These are phyloP conservation scores for Xanthoconium stramineum DNA, from an alignment of 768 basidiomycete species.

Conservation along the genomic window DNA sequence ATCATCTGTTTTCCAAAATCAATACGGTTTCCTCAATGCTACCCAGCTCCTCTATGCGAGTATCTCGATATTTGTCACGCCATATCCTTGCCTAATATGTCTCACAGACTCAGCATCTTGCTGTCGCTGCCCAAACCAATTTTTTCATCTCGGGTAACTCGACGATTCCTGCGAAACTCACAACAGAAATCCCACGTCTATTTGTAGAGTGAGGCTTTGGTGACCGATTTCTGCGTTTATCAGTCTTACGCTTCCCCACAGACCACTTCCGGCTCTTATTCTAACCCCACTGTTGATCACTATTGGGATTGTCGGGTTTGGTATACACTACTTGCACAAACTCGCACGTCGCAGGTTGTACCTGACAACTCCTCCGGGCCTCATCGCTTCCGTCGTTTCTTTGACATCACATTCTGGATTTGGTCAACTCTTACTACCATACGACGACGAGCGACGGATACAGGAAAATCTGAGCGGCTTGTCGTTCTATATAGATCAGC, in stretches of 20 bases:
- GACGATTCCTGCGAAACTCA: conserved; percentile 39
- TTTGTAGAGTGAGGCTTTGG: conserved; percentile 50
- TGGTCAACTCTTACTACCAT: conserved; percentile 57
- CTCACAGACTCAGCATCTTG: conserved; percentile 53
- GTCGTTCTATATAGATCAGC: conserved; percentile 51
- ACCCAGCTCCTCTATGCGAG: conserved; percentile 40
- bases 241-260: conserved; percentile 23
- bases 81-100: neutral
- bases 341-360: conserved; percentile 46
- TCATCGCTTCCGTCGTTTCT: conserved; percentile 53
- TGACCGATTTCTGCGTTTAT: neutral
- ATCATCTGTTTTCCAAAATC: conserved; percentile 44
- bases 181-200: conserved; percentile 45
- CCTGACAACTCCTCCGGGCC: conserved; percentile 55
- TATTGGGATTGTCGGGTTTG: conserved; percentile 46
- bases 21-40: conserved; percentile 50
- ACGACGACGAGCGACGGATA: conserved; percentile 47
- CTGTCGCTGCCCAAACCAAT: conserved; percentile 52
- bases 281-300: conserved; percentile 49
- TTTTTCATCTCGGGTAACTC: conserved; percentile 50
- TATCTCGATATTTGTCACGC: neutral
- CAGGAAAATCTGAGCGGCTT: conserved; percentile 48
- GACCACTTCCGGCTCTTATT: conserved; percentile 49
- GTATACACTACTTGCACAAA: conserved; percentile 47
- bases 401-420: conserved; percentile 61